A percentile compares a stretch with the other conserved stretches of the same genome.
Evolutionary conservation across 192 early-diverging fungal species (phyloP).

Genomic region (Entomortierella chlamydospora): DNA sequence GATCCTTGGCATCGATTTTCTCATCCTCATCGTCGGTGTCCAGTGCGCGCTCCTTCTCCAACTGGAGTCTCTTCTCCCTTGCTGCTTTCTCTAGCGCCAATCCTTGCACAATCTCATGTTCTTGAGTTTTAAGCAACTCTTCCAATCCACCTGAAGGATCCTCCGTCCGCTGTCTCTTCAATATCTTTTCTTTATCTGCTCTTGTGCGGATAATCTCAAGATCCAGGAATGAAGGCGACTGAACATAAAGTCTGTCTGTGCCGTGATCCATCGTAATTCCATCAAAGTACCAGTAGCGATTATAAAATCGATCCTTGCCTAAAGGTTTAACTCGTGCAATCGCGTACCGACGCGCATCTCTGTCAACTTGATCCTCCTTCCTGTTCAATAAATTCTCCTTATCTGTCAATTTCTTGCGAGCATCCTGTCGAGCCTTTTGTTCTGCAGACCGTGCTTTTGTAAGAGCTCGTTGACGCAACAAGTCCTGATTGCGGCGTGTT

Average conservation of each 20-base stretch:
- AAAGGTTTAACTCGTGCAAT: constrained; percentile 78
- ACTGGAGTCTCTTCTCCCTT: constrained; percentile 25
- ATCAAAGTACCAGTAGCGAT: constrained; percentile 94
- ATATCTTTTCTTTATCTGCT: constrained; percentile 29
- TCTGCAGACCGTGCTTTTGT: constrained; percentile 55
- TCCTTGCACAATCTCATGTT: constrained; percentile 46
- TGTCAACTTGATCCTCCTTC: constrained; percentile 76
- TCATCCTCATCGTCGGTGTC: constrained; percentile 49
- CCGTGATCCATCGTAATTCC: constrained; percentile 72
- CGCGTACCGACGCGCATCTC: constrained; percentile 71
- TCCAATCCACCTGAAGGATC: constrained; percentile 22
- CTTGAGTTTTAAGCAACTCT: constrained; percentile 49
- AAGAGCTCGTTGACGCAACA: constrained; percentile 57
- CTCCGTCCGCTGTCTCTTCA: constrained; percentile 31
- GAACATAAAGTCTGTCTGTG: constrained; percentile 71
- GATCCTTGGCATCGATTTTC: not conserved
- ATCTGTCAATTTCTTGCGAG: constrained; percentile 65
- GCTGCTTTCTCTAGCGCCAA: constrained; percentile 33
- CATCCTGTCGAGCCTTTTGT: constrained; percentile 48
- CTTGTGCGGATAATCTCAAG: constrained; percentile 61
- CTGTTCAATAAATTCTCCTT: constrained; percentile 59
- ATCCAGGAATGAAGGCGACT: constrained; percentile 63
- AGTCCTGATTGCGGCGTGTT: constrained; percentile 51
- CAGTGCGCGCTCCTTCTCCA: constrained; percentile 61
- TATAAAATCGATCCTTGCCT: constrained; percentile 87